Conservation (phyloP, 345 rosid species). For the Crucihimalaya himalaica region DNA sequence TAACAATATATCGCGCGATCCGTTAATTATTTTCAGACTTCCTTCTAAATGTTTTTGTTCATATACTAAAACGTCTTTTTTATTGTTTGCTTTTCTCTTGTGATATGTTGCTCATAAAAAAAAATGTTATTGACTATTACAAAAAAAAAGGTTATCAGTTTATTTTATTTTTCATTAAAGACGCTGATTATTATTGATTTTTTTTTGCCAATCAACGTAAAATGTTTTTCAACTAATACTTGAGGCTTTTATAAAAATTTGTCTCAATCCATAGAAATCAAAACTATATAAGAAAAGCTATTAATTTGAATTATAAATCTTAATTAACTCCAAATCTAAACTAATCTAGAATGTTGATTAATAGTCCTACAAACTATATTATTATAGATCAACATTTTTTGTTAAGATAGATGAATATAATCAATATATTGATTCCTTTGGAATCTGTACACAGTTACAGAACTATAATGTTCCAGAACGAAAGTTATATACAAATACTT, state of each 20-base stretch:
- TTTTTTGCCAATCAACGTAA: neutral
- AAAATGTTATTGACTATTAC: neutral
- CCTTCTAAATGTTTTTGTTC: neutral
- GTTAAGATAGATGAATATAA: neutral
- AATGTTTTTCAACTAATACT: neutral
- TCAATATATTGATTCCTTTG: neutral
- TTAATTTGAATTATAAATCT: neutral
- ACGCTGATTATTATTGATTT: neutral
- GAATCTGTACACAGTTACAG: neutral
- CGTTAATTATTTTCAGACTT: neutral
- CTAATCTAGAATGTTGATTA: neutral
- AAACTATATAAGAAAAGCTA: neutral
- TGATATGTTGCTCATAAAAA: neutral
- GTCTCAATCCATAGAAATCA: neutral
- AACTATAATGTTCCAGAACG: constrained; percentile 6
- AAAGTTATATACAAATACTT: constrained; percentile 25
- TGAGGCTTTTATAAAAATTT: neutral
- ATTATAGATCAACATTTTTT: neutral
- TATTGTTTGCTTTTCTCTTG: neutral
- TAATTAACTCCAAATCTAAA: neutral
- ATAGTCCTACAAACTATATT: neutral
- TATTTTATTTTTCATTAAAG: neutral
- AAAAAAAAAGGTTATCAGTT: neutral
- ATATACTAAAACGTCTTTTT: neutral
- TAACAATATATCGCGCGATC: neutral